These are phyloP conservation scores for Tuber brumale DNA, from an alignment of 495 filamentous ascomycete genomes.

Conservation along the genomic window DNA sequence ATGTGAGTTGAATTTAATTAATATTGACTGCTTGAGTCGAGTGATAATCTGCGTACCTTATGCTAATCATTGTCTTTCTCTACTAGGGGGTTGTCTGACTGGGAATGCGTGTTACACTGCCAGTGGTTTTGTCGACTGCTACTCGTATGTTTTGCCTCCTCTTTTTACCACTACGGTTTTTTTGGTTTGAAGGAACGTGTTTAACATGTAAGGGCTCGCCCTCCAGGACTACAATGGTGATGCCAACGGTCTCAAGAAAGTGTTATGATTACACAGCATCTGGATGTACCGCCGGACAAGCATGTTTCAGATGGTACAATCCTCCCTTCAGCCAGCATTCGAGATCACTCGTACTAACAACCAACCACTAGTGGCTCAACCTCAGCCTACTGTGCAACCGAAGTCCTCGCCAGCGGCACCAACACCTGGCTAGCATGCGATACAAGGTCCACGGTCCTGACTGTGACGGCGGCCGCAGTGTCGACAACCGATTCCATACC, in stretches of 20 bases:
- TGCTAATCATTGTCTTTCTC: slow-evolving; percentile 6
- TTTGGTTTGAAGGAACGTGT: neutral
- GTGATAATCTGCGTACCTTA: neutral
- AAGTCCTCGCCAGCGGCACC: neutral
- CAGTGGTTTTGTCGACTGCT: slow-evolving; percentile 14
- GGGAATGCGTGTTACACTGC: slow-evolving; percentile 19
- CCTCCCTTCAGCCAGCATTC: neutral
- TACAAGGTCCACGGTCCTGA: neutral
- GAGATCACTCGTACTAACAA: neutral
- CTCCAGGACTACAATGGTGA: neutral
- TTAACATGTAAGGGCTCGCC: neutral
- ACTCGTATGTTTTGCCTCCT: slow-evolving; percentile 10
- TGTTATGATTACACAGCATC: slow-evolving; percentile 15
- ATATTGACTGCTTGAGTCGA: neutral
- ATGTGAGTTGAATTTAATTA: slow-evolving; percentile 15
- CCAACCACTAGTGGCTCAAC: slow-evolving; percentile 7
- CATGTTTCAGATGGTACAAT: slow-evolving; percentile 26
- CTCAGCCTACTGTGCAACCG: slow-evolving; percentile 9
- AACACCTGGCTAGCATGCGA: slow-evolving; percentile 8
- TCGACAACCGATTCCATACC: neutral
- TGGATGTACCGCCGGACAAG: neutral
- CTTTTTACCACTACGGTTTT: neutral
- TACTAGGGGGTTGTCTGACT: slow-evolving; percentile 8
- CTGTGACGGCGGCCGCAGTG: neutral
- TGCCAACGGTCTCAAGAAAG: slow-evolving; percentile 13